These are phyloP conservation scores for Cladosporium sp. DNA, from an alignment of 2,329 filamentous ascomycete species.

Conservation along the genomic window DNA sequence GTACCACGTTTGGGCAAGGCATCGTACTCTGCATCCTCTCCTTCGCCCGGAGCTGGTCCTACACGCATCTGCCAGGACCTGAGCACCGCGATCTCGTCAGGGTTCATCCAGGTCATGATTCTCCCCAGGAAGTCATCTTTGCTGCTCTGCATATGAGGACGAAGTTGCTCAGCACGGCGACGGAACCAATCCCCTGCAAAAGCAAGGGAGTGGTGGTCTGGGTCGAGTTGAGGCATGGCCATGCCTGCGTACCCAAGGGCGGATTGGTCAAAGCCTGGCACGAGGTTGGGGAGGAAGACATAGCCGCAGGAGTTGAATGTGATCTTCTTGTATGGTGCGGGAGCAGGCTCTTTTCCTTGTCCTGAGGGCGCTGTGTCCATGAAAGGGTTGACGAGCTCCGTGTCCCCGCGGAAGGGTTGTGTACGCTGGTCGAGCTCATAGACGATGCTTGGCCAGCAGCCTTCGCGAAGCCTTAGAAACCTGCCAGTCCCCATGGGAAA, in stretches of 20 bases:
- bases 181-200: slow-evolving; percentile 25
- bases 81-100: slow-evolving; percentile 30
- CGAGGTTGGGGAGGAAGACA: slow-evolving; percentile 37
- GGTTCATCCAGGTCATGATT: slow-evolving; percentile 23
- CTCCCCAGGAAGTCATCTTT: not conserved
- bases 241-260: slow-evolving; percentile 23
- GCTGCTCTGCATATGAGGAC: slow-evolving; percentile 30
- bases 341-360: slow-evolving; percentile 34
- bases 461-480: slow-evolving; percentile 28
- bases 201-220: slow-evolving; percentile 4
- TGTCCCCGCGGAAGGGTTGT: slow-evolving; percentile 29
- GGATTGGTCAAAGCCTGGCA: slow-evolving; percentile 31
- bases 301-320: slow-evolving; percentile 62
- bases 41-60: slow-evolving; percentile 30
- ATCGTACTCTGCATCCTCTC: slow-evolving; percentile 39
- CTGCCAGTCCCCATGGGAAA: slow-evolving; percentile 4
- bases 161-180: slow-evolving; percentile 29
- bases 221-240: not conserved
- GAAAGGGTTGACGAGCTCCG: not conserved
- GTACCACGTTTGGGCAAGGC: slow-evolving; percentile 37
- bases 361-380: no score
- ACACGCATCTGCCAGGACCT: slow-evolving; percentile 32
- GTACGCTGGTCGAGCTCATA: slow-evolving; percentile 35
- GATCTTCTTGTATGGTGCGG: slow-evolving; percentile 36
- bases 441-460: slow-evolving; percentile 50